Conservation (phyloP, 2,329 filamentous ascomycete species). For the Xylaria sp. region DNA sequence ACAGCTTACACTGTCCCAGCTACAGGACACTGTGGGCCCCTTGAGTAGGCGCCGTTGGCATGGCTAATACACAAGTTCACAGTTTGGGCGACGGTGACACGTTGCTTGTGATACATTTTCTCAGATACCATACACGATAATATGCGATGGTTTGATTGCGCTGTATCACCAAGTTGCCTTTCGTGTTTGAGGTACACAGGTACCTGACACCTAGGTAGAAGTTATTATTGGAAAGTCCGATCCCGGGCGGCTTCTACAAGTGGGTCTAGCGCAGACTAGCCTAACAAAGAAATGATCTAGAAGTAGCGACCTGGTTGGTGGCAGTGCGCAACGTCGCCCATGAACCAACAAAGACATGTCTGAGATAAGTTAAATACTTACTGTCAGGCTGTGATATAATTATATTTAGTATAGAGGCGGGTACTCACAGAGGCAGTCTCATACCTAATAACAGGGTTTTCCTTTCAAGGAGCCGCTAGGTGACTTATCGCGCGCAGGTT, state of each 20-base stretch:
- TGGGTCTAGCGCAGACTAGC: background rate
- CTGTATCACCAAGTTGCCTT: background rate
- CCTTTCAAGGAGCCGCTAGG: background rate
- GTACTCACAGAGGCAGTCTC: background rate
- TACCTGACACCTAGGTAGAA: background rate
- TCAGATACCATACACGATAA: too few relatives aligned
- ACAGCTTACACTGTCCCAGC: background rate
- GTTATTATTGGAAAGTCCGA: slow-evolving; percentile 23
- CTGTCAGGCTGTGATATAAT: background rate
- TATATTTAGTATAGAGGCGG: background rate
- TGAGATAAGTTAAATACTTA: background rate
- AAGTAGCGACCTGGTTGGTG: background rate
- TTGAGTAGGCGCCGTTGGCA: background rate
- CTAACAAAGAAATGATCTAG: background rate
- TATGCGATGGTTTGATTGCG: too few relatives aligned
- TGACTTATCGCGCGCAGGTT: background rate
- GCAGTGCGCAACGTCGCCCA: background rate
- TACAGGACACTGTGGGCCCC: background rate
- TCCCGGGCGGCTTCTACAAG: background rate
- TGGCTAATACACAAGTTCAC: background rate
- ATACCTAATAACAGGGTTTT: background rate
- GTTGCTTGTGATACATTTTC: background rate
- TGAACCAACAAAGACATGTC: slow-evolving; percentile 1
- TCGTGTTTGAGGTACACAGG: background rate
- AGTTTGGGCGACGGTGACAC: background rate